Evolutionary conservation across 2,329 filamentous ascomycete genomes (phyloP), one percentile per base, ranked within the genome.

Genomic region (Hypoxylon sp.): DNA sequence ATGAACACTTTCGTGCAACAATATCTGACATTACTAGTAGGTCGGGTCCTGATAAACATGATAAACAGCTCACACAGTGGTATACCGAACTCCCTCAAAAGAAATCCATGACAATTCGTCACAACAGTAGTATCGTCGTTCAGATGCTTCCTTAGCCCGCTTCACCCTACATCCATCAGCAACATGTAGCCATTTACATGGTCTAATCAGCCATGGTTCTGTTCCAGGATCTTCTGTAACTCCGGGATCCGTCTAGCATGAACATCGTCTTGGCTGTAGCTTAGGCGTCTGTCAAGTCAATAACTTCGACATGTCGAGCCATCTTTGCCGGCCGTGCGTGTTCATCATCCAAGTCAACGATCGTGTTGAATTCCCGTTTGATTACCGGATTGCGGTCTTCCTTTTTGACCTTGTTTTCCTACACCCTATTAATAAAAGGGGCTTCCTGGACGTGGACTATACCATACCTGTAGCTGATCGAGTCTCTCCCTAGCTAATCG

Each of bases 401-500:
- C 48, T 70, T 72, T 49, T 70, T 72, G 32, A 59, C 56, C 44
- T 50, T 59, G 2, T 43, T 34, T 1, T 28, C 19, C 67, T 71
- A 11, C 0, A 41, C 8, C 32, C 20, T 22, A 11, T 62, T 48
- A 56, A n/a, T 20, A 41, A n/a, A 13, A 5, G n/a, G 3, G 30
- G 7, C 19, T 13, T 11, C 13, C 20, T 6, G 10, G 13, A 30
- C 39, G 11, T n/a, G 39, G 1, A 5, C 28, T 28, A n/a, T 19
- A 6, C 56, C 63, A 51, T 59, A 76, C 76, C 44, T 62, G 65
- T 11, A 74, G 61, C 53, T 76, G 67, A 4, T 70, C 62, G 1
- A 76, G 68, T 17, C 71, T 68, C 55, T 76, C 73, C 37, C 62
- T 26, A 0, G 75, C 76, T 4, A 77, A 58, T 3, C 65, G 65